These are phyloP conservation scores for Domatiomyces globalis DNA, from an alignment of 2,329 filamentous ascomycete species.

Conservation along the genomic window DNA sequence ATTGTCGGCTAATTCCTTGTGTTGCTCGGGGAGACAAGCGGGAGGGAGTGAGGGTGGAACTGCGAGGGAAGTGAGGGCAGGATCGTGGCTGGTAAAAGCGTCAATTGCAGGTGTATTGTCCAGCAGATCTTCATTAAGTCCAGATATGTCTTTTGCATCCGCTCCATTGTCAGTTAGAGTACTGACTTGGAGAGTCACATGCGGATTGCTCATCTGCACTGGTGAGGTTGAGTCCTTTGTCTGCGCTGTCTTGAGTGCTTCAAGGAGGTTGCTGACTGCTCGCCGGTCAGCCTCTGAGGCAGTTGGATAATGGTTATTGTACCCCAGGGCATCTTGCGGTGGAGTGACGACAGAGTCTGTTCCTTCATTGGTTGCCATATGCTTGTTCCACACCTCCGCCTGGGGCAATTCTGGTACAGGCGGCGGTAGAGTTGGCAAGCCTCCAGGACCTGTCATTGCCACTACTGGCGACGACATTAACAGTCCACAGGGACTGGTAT, in stretches of 20 bases:
- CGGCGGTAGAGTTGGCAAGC: neutral
- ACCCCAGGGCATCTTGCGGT: neutral
- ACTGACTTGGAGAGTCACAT: neutral
- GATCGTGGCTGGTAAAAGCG: neutral
- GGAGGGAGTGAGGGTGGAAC: neutral
- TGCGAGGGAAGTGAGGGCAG: neutral
- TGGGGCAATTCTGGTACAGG: neutral
- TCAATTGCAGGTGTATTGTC: neutral
- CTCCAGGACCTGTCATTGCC: neutral
- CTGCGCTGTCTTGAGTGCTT: neutral
- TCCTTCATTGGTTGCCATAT: neutral
- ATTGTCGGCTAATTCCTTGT: neutral
- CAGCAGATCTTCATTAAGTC: neutral
- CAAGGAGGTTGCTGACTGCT: slow-evolving; percentile 1
- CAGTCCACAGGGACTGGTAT: neutral
- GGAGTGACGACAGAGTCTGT: neutral
- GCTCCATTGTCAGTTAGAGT: neutral
- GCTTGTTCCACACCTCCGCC: neutral
- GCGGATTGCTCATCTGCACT: neutral
- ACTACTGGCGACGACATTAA: neutral
- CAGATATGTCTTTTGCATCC: neutral
- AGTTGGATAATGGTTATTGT: neutral
- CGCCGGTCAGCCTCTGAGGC: neutral
- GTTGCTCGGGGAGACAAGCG: neutral
- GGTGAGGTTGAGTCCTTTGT: neutral